These are phyloP conservation scores for Xylaria arbuscula DNA, from an alignment of 2,329 filamentous ascomycete species.

Conservation along the genomic window DNA sequence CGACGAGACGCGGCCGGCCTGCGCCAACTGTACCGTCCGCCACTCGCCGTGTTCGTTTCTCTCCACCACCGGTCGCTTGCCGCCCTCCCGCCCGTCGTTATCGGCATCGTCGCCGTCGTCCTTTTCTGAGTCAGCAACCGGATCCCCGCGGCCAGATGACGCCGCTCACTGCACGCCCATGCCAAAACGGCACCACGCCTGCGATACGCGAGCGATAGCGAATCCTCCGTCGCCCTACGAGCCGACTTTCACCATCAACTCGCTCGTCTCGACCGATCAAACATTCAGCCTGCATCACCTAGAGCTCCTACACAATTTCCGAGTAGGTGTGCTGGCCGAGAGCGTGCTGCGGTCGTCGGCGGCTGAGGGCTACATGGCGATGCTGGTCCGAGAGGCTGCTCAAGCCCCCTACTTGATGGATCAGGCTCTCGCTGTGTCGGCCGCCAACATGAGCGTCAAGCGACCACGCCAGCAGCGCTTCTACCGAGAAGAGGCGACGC, in stretches of 20 bases:
- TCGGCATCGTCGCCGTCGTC: not conserved
- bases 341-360: slow-evolving; percentile 33
- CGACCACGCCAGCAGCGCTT: slow-evolving; percentile 35
- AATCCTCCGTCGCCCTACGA: not conserved
- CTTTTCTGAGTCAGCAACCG: not conserved
- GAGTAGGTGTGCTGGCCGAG: slow-evolving; percentile 43
- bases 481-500: slow-evolving; percentile 39
- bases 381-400: slow-evolving; percentile 44
- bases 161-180: not conserved
- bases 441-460: slow-evolving; percentile 55
- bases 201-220: not conserved
- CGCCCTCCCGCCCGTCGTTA: slow-evolving; percentile 23
- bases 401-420: slow-evolving; percentile 59
- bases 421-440: slow-evolving; percentile 58
- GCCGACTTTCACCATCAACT: slow-evolving; percentile 10
- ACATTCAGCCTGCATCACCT: slow-evolving; percentile 55
- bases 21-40: slow-evolving; percentile 55
- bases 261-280: slow-evolving; percentile 26
- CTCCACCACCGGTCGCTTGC: slow-evolving; percentile 5
- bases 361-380: slow-evolving; percentile 38
- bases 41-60: slow-evolving; percentile 53
- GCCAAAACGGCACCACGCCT: not conserved
- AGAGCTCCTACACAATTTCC: slow-evolving; percentile 53
- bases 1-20: slow-evolving; percentile 56
- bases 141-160: not conserved